phyloP scores from a whole-genome alignment of 225 moss, liverwort and hornwort genomes.

The Straminergon stramineum region DNA sequence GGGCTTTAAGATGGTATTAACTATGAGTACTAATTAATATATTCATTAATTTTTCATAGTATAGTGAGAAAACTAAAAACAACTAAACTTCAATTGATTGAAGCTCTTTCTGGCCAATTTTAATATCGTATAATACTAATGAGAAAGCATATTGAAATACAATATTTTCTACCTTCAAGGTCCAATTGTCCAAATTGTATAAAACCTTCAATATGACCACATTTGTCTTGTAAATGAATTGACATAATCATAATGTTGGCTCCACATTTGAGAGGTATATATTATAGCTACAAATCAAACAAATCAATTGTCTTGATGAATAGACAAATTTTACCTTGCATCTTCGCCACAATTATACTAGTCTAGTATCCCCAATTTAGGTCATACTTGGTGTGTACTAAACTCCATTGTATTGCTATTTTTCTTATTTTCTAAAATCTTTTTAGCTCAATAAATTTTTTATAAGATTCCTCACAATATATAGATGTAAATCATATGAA shows the following conservation, averaged over 20 bases:
- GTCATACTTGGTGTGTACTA: background rate
- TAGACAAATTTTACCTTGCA: background rate
- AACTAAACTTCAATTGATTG: background rate
- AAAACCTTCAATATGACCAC: background rate
- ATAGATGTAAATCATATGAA: background rate
- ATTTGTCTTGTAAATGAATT: background rate
- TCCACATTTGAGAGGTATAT: background rate
- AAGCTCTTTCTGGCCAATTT: background rate
- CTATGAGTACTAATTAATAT: background rate
- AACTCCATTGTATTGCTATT: background rate
- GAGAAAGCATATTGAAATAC: background rate
- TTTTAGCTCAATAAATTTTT: background rate
- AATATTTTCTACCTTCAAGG: no score
- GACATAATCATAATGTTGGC: background rate
- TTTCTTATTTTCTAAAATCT: no score
- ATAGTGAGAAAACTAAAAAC: background rate
- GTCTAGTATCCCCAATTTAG: no score
- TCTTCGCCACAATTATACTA: background rate
- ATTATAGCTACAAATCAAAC: background rate
- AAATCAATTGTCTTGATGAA: background rate
- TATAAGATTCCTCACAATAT: accelerated
- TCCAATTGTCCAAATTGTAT: background rate
- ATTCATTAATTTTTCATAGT: background rate
- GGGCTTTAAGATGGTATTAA: background rate
- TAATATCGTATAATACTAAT: background rate